These are phyloP conservation scores for Ceratocystis albifundus DNA, from an alignment of 2,329 filamentous ascomycete genomes.

Conservation along the genomic window DNA sequence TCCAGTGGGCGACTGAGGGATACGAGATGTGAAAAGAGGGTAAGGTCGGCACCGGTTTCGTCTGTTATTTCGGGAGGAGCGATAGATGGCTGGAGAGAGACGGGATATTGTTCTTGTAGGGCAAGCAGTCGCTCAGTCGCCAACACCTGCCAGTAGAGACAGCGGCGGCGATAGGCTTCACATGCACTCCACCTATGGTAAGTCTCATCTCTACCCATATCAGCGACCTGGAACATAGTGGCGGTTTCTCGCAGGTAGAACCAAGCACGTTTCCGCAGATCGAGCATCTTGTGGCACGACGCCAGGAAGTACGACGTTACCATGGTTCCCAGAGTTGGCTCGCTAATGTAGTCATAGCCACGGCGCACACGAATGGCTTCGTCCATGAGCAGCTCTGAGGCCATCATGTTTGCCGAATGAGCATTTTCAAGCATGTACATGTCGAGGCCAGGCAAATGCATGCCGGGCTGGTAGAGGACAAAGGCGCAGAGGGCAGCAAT, in stretches of 20 bases:
- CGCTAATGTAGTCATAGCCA: conserved; percentile 48
- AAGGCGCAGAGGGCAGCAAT: conserved; percentile 54
- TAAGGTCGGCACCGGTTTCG: conserved; percentile 19
- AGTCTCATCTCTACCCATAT: conserved; percentile 50
- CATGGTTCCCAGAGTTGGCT: conserved; percentile 45
- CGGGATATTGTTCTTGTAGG: conserved; percentile 55
- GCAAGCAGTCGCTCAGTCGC: conserved; percentile 64
- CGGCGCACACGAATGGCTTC: conserved; percentile 55
- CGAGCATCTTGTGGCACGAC: conserved; percentile 42
- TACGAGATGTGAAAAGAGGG: conserved; percentile 39
- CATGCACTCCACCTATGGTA: conserved; percentile 47
- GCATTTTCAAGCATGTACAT: conserved; percentile 45
- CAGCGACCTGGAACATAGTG: conserved; percentile 52
- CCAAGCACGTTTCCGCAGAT: conserved; percentile 53
- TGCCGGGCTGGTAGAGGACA: conserved; percentile 58
- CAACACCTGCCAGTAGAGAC: conserved; percentile 63
- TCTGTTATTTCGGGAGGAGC: conserved; percentile 29
- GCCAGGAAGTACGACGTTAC: conserved; percentile 73
- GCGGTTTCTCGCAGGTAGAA: conserved; percentile 67
- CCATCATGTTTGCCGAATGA: conserved; percentile 49
- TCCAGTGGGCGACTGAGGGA: conserved; percentile 49
- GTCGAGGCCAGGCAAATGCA: conserved; percentile 47
- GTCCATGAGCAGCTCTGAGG: conserved; percentile 54
- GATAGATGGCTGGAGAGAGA: conserved; percentile 59
- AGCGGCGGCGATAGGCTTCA: conserved; percentile 52